Evolutionary conservation across 441 rosid species (phyloP).

Genomic region (Adansonia grandidieri): DNA sequence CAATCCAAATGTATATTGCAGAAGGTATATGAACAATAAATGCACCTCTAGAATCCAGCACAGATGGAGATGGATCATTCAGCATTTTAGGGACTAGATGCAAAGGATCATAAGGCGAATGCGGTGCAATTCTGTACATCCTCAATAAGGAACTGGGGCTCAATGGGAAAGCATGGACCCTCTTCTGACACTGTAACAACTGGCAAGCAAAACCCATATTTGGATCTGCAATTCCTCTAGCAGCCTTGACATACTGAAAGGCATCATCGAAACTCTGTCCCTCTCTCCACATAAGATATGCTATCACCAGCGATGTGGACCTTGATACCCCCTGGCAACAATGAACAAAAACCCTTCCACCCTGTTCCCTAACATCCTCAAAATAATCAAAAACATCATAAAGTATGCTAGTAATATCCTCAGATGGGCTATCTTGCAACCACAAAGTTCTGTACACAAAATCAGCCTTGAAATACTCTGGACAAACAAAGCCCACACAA

Average conservation of each 20-base stretch:
- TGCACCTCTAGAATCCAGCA: constrained; percentile 95
- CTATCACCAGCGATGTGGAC: constrained; percentile 94
- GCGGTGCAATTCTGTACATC: constrained; percentile 90
- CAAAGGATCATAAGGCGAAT: constrained; percentile 95
- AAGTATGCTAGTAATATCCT: constrained; percentile 94
- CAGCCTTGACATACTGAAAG: constrained; percentile 91
- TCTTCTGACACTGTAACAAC: constrained; percentile 90
- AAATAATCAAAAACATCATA: constrained; percentile 97
- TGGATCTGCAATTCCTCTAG: constrained; percentile 96
- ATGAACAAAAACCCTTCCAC: constrained; percentile 92
- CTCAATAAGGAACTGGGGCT: constrained; percentile 94
- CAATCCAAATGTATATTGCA: constrained; percentile 85
- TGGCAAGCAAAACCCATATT: constrained; percentile 99
- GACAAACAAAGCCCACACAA: constrained; percentile 96
- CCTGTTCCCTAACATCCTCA: constrained; percentile 91
- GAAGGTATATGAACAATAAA: constrained; percentile 87
- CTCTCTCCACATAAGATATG: constrained; percentile 98
- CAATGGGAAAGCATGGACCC: constrained; percentile 94
- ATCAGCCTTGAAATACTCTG: constrained; percentile 89
- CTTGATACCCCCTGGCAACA: constrained; percentile 98
- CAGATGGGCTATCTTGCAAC: constrained; percentile 97
- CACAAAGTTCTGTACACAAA: constrained; percentile 90
- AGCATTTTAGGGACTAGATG: constrained; percentile 95
- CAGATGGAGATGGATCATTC: constrained; percentile 76
- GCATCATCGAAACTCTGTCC: constrained; percentile 99